phyloP scores from a whole-genome alignment of 108 stramenopile genomes.

The Cyclotella sp. region DNA sequence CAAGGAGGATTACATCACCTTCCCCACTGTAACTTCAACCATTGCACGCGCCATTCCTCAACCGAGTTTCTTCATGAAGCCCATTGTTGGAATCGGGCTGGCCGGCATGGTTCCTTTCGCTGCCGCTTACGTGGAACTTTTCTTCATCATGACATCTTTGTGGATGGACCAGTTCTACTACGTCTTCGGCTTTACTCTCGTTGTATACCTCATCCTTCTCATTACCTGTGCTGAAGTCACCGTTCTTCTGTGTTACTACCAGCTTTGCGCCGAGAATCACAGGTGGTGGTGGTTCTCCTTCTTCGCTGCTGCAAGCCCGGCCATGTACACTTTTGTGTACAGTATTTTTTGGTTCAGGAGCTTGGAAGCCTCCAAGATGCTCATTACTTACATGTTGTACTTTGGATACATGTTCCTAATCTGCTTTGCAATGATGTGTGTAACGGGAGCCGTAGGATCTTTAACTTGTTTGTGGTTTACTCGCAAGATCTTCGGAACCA shows the following conservation, averaged over 20 bases:
- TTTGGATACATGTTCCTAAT: conserved; percentile 98
- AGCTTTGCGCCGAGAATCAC: conserved; percentile 98
- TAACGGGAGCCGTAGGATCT: conserved; percentile 94
- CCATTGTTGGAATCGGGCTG: conserved; percentile 75
- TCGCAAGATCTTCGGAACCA: conserved; percentile 94
- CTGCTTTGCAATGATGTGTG: conserved; percentile 85
- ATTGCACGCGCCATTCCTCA: conserved; percentile 94
- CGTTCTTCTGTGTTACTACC: conserved; percentile 97
- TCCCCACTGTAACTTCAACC: conserved; percentile 90
- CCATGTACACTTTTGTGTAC: conserved; percentile 94
- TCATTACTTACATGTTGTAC: conserved; percentile 98
- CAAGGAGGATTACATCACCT: conserved; percentile 87
- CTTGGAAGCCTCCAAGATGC: conserved; percentile 89
- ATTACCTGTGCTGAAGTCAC: conserved; percentile 97
- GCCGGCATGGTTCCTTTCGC: conserved; percentile 97
- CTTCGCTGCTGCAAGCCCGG: conserved; percentile 92
- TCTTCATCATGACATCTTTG: conserved; percentile 97
- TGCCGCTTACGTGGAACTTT: conserved; percentile 98
- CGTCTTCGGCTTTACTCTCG: conserved; percentile 97
- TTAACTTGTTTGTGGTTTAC: conserved; percentile 95
- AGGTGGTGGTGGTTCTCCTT: conserved; percentile 99
- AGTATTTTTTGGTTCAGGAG: conserved; percentile 92
- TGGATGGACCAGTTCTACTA: conserved; percentile 99
- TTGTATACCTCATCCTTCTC: conserved; percentile 94
- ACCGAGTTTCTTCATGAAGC: conserved; percentile 80